phyloP scores from a whole-genome alignment of 306 rosid species.

The Delonix regia region DNA sequence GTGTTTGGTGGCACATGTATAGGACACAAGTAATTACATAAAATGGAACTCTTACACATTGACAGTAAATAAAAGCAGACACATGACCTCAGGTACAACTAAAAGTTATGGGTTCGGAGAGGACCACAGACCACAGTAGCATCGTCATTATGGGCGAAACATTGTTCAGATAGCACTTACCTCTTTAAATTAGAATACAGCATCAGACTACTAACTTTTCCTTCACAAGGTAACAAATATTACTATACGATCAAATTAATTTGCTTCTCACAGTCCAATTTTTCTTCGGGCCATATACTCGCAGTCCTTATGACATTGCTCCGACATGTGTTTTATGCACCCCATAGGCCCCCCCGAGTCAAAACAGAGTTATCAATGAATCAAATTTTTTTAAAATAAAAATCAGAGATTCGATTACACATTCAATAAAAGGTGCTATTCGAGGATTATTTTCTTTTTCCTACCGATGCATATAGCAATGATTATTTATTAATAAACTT shows the following conservation, averaged over 20 bases:
- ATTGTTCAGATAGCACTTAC: background rate
- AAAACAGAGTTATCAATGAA: constrained; percentile 1
- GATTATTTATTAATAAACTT: no score
- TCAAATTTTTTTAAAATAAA: background rate
- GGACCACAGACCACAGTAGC: background rate
- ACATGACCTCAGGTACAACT: background rate
- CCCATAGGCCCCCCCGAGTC: background rate
- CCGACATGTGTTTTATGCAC: background rate
- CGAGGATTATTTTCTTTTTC: background rate
- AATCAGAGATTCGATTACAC: background rate
- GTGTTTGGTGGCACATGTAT: background rate
- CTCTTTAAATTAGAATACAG: background rate
- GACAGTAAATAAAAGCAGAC: background rate
- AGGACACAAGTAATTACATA: background rate
- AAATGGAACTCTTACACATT: background rate
- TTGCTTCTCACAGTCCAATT: background rate
- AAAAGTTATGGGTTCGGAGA: background rate
- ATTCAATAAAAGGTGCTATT: background rate
- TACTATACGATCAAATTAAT: background rate
- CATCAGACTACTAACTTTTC: background rate
- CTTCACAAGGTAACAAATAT: background rate
- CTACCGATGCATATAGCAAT: background rate
- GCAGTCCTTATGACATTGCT: background rate
- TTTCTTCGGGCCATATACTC: background rate
- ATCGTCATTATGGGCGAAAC: background rate